phyloP scores from a whole-genome alignment of 108 stramenopile species.

The Nitzschia putrida region DNA sequence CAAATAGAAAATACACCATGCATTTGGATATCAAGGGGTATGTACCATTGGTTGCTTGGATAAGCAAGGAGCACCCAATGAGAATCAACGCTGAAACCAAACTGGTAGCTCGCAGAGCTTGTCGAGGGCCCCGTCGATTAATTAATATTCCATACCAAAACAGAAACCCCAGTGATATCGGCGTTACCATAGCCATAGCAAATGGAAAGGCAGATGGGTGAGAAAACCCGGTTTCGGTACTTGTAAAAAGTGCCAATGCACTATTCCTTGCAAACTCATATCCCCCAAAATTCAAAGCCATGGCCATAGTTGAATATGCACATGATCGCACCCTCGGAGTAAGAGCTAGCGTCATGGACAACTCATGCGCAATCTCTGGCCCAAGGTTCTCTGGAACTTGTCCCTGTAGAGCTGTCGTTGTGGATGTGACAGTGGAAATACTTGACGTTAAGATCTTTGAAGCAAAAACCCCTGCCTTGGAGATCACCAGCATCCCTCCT shows the following conservation, averaged over 20 bases:
- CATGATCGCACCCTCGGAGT: conserved; percentile 31
- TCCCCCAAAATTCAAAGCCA: conserved; percentile 77
- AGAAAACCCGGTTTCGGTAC: conserved; percentile 67
- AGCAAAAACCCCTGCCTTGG: too few species aligned
- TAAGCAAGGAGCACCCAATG: conserved; percentile 24
- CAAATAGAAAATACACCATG: conserved; percentile 48
- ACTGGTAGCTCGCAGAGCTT: conserved; percentile 63
- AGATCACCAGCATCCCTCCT: too few species aligned
- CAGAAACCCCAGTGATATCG: conserved; percentile 63
- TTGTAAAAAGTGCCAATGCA: conserved; percentile 77
- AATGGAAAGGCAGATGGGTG: conserved; percentile 72
- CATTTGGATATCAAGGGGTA: neutral
- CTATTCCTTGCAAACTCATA: conserved; percentile 80
- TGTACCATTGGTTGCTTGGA: conserved; percentile 7
- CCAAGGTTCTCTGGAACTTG: too few species aligned
- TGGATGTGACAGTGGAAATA: too few species aligned
- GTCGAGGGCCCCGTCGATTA: conserved; percentile 57
- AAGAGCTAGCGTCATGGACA: neutral
- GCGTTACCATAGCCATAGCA: conserved; percentile 77
- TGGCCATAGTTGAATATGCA: conserved; percentile 62
- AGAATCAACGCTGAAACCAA: conserved; percentile 39
- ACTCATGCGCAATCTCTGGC: too few species aligned
- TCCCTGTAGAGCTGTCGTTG: too few species aligned
- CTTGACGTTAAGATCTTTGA: too few species aligned
- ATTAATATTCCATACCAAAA: conserved; percentile 66